A percentile compares a stretch with the other conserved stretches of the same genome.
phyloP scores from a whole-genome alignment of 169 alveolate genomes.

The Toxoplasma gondii region DNA sequence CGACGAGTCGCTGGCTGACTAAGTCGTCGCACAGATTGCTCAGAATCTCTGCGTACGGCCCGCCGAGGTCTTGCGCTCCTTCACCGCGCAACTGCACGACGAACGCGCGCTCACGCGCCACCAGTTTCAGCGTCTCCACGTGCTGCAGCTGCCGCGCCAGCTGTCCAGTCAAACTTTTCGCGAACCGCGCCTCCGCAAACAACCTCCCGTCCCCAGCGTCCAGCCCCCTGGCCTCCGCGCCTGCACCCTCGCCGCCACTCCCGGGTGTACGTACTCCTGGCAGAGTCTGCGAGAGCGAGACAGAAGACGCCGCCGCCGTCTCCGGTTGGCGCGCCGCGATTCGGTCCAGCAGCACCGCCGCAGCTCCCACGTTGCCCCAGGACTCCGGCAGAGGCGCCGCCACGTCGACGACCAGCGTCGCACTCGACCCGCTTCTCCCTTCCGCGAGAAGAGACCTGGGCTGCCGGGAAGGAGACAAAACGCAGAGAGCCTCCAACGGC shows the following conservation, averaged over 20 bases:
- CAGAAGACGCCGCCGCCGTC: not conserved
- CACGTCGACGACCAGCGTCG: not conserved
- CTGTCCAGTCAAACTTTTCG: slow-evolving; percentile 22
- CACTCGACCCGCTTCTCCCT: not conserved
- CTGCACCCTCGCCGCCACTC: not conserved
- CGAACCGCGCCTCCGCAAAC: not conserved
- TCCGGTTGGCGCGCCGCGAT: not conserved
- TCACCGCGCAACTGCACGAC: slow-evolving; percentile 57
- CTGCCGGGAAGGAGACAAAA: not conserved
- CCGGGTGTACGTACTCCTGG: not conserved
- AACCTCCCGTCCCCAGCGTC: not conserved
- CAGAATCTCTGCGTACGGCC: slow-evolving; percentile 63
- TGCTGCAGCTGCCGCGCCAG: slow-evolving; percentile 54
- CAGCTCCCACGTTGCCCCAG: slow-evolving; percentile 23
- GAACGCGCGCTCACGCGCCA: slow-evolving; percentile 58
- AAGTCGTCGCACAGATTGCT: slow-evolving; percentile 63
- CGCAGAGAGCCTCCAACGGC: not conserved
- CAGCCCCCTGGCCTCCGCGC: not conserved
- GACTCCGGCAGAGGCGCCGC: not conserved
- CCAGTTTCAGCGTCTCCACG: slow-evolving; percentile 17
- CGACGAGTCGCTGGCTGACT: slow-evolving; percentile 14
- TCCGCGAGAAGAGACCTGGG: not conserved
- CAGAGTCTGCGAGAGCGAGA: not conserved
- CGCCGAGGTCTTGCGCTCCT: slow-evolving; percentile 67
- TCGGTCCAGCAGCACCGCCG: not conserved